These are phyloP conservation scores for Micromonas commoda DNA, from an alignment of 139 green algal genomes.

Conservation along the genomic window DNA sequence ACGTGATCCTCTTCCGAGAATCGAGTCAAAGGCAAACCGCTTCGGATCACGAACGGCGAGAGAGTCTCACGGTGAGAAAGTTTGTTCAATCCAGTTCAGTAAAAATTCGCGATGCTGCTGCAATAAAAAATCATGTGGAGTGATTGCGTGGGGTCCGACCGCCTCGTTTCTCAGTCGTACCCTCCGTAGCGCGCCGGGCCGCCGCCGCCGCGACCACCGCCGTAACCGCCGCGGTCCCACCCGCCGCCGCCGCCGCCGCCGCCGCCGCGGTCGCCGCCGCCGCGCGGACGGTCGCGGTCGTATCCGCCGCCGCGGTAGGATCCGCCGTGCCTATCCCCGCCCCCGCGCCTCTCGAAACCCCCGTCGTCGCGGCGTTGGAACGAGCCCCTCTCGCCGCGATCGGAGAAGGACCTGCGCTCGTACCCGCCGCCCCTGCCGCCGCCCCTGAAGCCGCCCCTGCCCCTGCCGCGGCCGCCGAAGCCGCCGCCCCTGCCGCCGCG, in stretches of 20 bases:
- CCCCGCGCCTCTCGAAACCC: not conserved
- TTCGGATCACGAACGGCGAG: too few species aligned
- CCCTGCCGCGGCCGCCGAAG: constrained; percentile 13
- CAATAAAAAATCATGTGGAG: too few species aligned
- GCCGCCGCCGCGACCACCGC: not conserved
- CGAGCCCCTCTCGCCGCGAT: not conserved
- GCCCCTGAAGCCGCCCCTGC: constrained; percentile 15
- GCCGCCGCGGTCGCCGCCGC: not conserved
- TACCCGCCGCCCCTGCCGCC: constrained; percentile 13
- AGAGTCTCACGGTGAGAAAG: too few species aligned
- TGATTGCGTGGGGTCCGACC: too few species aligned
- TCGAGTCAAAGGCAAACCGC: too few species aligned
- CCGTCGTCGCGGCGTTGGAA: constrained; percentile 1
- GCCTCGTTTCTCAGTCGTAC: too few species aligned
- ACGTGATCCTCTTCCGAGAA: too few species aligned
- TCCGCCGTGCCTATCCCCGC: not conserved
- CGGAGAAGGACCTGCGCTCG: too few species aligned
- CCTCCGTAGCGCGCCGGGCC: too few species aligned
- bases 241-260: not conserved
- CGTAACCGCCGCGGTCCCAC: not conserved
- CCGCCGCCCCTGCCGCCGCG: constrained; percentile 11
- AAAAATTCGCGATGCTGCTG: too few species aligned
- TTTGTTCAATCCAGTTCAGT: too few species aligned
- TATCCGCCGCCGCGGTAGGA: constrained; percentile 11
- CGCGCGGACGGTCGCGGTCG: not conserved